Conservation (phyloP, 495 filamentous ascomycete species). For the Podospora comata region DNA sequence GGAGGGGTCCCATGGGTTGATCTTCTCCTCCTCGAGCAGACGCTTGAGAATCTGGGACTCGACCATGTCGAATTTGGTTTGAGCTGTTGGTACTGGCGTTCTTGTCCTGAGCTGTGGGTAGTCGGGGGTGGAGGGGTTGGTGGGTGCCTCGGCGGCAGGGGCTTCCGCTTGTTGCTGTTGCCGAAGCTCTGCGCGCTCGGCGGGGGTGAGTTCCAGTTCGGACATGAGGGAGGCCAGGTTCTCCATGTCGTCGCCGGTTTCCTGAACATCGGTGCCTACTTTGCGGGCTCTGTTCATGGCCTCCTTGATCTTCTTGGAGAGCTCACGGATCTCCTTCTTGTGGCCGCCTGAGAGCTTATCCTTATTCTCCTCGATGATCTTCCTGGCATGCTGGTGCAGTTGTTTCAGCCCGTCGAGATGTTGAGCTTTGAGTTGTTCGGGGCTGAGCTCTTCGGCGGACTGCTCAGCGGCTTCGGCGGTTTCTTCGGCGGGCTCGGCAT, state of each 20-base stretch:
- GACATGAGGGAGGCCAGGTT: slow-evolving; percentile 34
- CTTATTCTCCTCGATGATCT: slow-evolving; percentile 22
- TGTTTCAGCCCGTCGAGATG: slow-evolving; percentile 27
- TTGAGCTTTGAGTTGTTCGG: slow-evolving; percentile 30
- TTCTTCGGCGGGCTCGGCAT: slow-evolving; percentile 30
- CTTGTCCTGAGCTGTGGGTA: not conserved
- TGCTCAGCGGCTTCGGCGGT: slow-evolving; percentile 26
- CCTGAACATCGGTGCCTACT: slow-evolving; percentile 11
- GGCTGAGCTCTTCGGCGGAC: slow-evolving; percentile 23
- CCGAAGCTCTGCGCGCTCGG: slow-evolving; percentile 7
- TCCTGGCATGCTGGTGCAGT: slow-evolving; percentile 27
- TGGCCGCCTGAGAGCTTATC: slow-evolving; percentile 27
- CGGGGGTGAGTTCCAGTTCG: slow-evolving; percentile 17
- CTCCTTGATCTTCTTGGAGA: slow-evolving; percentile 31
- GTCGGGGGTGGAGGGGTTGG: not conserved
- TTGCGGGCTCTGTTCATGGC: slow-evolving; percentile 24
- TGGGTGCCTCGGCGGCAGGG: not conserved
- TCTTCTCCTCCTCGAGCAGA: slow-evolving; percentile 39
- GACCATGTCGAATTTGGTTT: not conserved
- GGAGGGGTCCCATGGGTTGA: slow-evolving; percentile 69
- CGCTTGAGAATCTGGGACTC: slow-evolving; percentile 17
- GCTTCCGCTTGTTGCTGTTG: slow-evolving; percentile 50
- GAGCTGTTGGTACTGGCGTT: not conserved
- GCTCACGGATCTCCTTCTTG: slow-evolving; percentile 38
- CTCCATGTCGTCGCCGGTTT: slow-evolving; percentile 12